These are phyloP conservation scores for Senna siamea DNA, from an alignment of 306 rosid species.

Conservation along the genomic window DNA sequence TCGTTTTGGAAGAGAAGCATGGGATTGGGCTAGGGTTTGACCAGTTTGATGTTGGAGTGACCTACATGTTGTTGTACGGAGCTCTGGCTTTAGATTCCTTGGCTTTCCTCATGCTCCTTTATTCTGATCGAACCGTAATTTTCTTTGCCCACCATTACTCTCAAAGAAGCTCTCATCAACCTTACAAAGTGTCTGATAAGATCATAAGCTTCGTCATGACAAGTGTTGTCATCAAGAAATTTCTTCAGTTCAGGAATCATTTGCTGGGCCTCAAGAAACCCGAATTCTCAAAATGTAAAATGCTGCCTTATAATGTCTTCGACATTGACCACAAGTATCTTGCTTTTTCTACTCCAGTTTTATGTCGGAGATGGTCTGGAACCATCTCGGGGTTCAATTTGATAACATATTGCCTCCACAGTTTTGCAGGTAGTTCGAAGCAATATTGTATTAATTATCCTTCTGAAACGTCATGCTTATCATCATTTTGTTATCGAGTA, in stretches of 20 bases:
- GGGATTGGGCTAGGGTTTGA: no score
- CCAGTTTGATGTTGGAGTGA: conserved; percentile 33
- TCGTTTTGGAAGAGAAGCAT: conserved; percentile 10
- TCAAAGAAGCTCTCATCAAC: background rate
- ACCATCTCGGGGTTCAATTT: conserved; percentile 28
- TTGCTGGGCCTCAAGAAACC: background rate
- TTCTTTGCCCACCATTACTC: no score
- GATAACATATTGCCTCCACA: conserved; percentile 38
- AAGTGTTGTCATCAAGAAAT: no score
- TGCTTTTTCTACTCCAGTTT: background rate
- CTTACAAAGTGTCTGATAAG: background rate
- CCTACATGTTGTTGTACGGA: conserved; percentile 44
- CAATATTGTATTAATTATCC: no score
- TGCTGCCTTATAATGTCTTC: no score
- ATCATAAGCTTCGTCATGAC: background rate
- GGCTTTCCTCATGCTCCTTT: conserved; percentile 23
- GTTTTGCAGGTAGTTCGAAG: no score
- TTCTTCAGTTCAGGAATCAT: no score
- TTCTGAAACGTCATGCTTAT: no score
- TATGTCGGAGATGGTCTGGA: conserved; percentile 49
- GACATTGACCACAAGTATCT: no score
- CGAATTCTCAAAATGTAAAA: background rate
- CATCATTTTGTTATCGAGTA: no score
- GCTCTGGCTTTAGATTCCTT: conserved; percentile 46
- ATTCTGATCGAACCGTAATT: conserved; percentile 42